Percentiles rank a stretch among this genome's conserved stretches.
Conservation (phyloP, 805 yeast species). For the Candida andamanensis region DNA sequence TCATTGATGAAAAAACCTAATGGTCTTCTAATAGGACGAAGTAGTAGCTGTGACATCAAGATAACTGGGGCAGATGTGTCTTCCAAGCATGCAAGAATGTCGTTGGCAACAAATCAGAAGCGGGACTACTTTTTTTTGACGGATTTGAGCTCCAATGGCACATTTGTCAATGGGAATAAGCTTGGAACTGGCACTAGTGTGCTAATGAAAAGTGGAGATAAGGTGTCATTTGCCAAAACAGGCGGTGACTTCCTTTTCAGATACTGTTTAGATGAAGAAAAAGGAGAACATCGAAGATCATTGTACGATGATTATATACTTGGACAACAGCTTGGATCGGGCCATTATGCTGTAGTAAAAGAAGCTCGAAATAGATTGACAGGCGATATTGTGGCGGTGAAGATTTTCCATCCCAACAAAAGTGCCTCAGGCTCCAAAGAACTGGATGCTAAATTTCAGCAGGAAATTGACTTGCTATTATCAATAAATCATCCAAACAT, state of each 20-base stretch:
- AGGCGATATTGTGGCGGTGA: slow-evolving; percentile 65
- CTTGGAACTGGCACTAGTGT: slow-evolving; percentile 45
- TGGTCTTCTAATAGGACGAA: slow-evolving; percentile 44
- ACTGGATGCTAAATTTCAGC: slow-evolving; percentile 46
- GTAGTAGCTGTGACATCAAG: slow-evolving; percentile 53
- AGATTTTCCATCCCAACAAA: slow-evolving; percentile 60
- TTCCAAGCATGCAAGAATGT: slow-evolving; percentile 55
- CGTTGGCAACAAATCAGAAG: slow-evolving; percentile 31
- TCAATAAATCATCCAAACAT: slow-evolving; percentile 67
- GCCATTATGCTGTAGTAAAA: slow-evolving; percentile 79
- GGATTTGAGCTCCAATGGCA: slow-evolving; percentile 63
- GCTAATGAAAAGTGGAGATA: slow-evolving; percentile 60
- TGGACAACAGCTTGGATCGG: slow-evolving; percentile 63
- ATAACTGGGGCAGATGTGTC: slow-evolving; percentile 59
- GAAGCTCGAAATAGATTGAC: slow-evolving; percentile 56
- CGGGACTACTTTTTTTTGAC: slow-evolving; percentile 41
- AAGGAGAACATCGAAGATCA: slow-evolving; percentile 22
- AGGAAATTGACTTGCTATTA: slow-evolving; percentile 63
- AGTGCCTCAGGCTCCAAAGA: slow-evolving; percentile 15
- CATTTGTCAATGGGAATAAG: slow-evolving; percentile 54
- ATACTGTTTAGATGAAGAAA: slow-evolving; percentile 28
- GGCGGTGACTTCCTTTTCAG: slow-evolving; percentile 48
- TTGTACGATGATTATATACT: slow-evolving; percentile 54
- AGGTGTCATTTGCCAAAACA: slow-evolving; percentile 49
- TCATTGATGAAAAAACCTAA: slow-evolving; percentile 17